These are phyloP conservation scores for Juglanconis oblonga DNA, from an alignment of 2,329 filamentous ascomycete species.

Conservation along the genomic window DNA sequence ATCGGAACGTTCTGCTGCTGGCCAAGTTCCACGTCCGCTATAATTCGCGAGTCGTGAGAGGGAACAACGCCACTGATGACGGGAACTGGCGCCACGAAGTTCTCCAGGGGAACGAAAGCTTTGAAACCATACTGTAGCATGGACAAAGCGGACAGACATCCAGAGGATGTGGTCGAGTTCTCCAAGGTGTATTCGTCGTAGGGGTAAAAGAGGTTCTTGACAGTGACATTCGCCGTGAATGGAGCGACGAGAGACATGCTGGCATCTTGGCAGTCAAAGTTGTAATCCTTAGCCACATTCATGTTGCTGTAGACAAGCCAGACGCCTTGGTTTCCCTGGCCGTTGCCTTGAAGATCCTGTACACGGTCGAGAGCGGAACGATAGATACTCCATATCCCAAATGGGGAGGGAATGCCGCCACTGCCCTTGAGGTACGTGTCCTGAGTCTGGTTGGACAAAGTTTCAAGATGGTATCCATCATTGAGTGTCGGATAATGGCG, in stretches of 20 bases:
- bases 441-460: conserved; percentile 51
- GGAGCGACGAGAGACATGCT: conserved; percentile 53
- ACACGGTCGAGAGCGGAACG: conserved; percentile 46
- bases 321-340: conserved; percentile 26
- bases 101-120: conserved; percentile 53
- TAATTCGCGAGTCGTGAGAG: conserved; percentile 50
- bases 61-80: conserved; percentile 59
- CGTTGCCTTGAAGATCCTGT: conserved; percentile 47
- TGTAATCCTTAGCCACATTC: conserved; percentile 47
- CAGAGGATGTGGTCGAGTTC: conserved; percentile 45
- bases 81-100: conserved; percentile 49
- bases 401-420: conserved; percentile 35
- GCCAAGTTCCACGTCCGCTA: conserved; percentile 35
- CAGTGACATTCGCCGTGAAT: conserved; percentile 50
- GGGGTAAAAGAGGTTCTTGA: conserved; percentile 62
- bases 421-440: conserved; percentile 28
- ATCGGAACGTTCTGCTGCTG: conserved; percentile 11
- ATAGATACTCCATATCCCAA: conserved; percentile 56
- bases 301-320: conserved; percentile 53
- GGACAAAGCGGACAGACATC: conserved; percentile 51
- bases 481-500: conserved; percentile 54
- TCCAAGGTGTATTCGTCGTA: conserved; percentile 55
- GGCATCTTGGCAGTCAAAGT: conserved; percentile 50
- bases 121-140: conserved; percentile 57
- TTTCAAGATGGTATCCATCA: conserved; percentile 54